These are phyloP conservation scores for Cercospora sp. DNA, from an alignment of 2,329 filamentous ascomycete genomes.

Conservation along the genomic window DNA sequence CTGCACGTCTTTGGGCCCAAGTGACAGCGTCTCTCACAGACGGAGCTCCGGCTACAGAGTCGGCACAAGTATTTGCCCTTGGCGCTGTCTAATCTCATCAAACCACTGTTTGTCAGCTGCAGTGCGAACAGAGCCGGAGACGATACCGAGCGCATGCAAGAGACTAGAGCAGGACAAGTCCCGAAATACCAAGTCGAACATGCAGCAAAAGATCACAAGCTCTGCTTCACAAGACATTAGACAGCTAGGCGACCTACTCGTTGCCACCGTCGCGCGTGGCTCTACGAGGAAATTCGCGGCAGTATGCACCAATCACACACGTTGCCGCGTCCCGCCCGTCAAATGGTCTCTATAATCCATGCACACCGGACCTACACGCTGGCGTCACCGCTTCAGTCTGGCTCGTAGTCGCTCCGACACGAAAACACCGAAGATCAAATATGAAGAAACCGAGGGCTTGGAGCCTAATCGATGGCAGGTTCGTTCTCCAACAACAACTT, in stretches of 20 bases:
- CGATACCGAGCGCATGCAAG: neutral
- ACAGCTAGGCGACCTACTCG: neutral
- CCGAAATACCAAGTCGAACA: neutral
- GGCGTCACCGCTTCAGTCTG: neutral
- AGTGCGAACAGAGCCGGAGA: neutral
- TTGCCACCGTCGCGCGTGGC: neutral
- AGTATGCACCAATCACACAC: neutral
- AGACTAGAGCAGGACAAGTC: neutral
- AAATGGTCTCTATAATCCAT: neutral
- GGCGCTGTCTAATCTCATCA: neutral
- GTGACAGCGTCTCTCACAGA: neutral
- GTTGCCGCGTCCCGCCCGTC: neutral
- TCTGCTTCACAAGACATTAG: neutral
- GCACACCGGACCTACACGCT: neutral
- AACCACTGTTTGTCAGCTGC: neutral
- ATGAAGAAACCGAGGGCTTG: neutral
- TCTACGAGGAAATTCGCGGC: neutral
- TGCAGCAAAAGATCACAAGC: neutral
- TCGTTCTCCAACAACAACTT: neutral
- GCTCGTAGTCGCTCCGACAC: neutral
- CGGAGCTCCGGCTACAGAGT: neutral
- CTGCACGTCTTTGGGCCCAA: neutral
- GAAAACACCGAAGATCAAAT: conserved; percentile 2
- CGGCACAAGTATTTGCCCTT: neutral
- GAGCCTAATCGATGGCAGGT: neutral